Conservation (phyloP, 2,329 filamentous ascomycete species). For the Beauveria varroae region DNA sequence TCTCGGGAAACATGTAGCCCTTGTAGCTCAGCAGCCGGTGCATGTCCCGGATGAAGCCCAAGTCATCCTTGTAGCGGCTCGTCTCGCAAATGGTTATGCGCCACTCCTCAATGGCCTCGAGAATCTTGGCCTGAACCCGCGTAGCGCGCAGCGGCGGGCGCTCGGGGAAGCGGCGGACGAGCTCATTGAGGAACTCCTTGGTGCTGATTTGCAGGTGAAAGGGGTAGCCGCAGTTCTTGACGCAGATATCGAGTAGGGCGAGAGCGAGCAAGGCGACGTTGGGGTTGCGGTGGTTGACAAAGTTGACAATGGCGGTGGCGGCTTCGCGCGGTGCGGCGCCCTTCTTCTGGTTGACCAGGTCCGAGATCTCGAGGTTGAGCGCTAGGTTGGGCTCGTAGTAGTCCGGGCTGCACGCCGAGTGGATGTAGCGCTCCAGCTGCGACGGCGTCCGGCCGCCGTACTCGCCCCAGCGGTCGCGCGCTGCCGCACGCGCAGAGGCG, state of each 20-base stretch:
- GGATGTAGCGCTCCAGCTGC: constrained; percentile 89
- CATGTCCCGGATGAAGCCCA: constrained; percentile 97
- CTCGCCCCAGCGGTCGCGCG: constrained; percentile 86
- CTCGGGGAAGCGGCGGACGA: constrained; percentile 92
- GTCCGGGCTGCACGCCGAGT: constrained; percentile 91
- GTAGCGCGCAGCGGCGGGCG: constrained; percentile 79
- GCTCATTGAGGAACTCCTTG: constrained; percentile 97
- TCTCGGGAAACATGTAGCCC: constrained; percentile 90
- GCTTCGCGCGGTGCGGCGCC: constrained; percentile 92
- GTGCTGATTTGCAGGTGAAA: constrained; percentile 98
- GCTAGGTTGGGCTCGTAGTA: constrained; percentile 98
- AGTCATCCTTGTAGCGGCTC: constrained; percentile 91
- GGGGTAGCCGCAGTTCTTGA: constrained; percentile 99
- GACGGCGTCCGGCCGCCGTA: constrained; percentile 72
- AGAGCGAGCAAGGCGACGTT: constrained; percentile 89
- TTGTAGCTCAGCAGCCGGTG: constrained; percentile 93
- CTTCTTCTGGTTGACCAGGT: constrained; percentile 96
- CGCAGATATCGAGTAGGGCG: constrained; percentile 92
- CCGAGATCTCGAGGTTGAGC: constrained; percentile 90
- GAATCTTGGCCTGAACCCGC: constrained; percentile 82
- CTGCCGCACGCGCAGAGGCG: constrained; percentile 88
- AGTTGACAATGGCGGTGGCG: constrained; percentile 83
- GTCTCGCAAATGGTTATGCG: constrained; percentile 96
- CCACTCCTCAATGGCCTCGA: constrained; percentile 98
- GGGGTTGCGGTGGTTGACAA: constrained; percentile 93